These are phyloP conservation scores for Xylariaceae sp. DNA, from an alignment of 2,329 filamentous ascomycete genomes.

Conservation along the genomic window DNA sequence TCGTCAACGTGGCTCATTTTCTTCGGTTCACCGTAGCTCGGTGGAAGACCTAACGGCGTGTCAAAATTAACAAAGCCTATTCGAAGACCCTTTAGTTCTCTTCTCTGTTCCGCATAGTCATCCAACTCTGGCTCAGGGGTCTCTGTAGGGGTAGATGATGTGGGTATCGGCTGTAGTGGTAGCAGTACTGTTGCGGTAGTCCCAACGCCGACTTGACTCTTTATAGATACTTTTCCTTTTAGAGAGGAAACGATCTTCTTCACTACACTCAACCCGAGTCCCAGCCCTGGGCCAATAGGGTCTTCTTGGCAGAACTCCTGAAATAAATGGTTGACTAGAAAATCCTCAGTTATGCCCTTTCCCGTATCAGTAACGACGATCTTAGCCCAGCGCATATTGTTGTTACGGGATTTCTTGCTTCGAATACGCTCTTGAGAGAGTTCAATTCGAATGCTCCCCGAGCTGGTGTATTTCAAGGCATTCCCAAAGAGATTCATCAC, in stretches of 20 bases:
- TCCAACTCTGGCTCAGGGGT: background rate
- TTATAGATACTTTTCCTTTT: constrained; percentile 27
- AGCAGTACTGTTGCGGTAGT: constrained; percentile 36
- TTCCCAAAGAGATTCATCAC: constrained; percentile 70
- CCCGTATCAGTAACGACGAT: constrained; percentile 69
- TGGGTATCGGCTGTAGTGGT: constrained; percentile 41
- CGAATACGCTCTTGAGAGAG: constrained; percentile 26
- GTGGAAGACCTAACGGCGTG: constrained; percentile 9
- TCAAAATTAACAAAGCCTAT: constrained; percentile 22
- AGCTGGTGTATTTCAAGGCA: constrained; percentile 64
- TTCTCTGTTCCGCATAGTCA: constrained; percentile 15
- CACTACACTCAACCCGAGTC: constrained; percentile 71
- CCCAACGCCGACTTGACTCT: constrained; percentile 31
- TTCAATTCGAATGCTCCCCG: constrained; percentile 40
- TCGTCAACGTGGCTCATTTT: background rate
- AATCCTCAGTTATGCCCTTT: constrained; percentile 69
- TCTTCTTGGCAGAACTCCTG: constrained; percentile 71
- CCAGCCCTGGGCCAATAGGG: constrained; percentile 63
- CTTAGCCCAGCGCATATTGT: constrained; percentile 34
- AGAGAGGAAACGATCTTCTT: constrained; percentile 54
- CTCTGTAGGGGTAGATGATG: constrained; percentile 30
- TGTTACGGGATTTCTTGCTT: constrained; percentile 25
- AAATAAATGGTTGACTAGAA: constrained; percentile 65
- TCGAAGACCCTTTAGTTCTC: constrained; percentile 20
- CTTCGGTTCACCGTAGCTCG: background rate